A percentile compares a stretch with the other conserved stretches of the same genome.
phyloP scores from a whole-genome alignment of 768 basidiomycete species.

The Kwoniella dendrophila region DNA sequence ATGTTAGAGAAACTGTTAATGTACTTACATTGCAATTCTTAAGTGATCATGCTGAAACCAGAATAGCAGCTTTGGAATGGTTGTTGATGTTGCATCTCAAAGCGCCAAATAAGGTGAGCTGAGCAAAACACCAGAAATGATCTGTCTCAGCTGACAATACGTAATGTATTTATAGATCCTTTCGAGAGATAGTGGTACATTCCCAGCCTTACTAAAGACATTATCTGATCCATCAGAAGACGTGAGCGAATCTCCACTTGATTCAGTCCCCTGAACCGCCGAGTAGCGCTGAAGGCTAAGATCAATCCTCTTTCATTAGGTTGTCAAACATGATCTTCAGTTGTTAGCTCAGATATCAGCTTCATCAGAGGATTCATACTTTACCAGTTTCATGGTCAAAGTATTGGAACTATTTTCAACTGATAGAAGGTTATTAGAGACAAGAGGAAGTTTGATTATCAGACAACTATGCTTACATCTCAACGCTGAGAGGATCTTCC shows the following conservation, averaged over 20 bases:
- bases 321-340: constrained; percentile 94
- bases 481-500: constrained; percentile 92
- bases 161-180: constrained; percentile 66
- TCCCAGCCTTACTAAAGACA: constrained; percentile 91
- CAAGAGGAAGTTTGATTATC: constrained; percentile 91
- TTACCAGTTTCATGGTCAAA: constrained; percentile 93
- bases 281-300: too few species aligned
- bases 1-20: constrained; percentile 89
- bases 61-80: constrained; percentile 96
- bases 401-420: constrained; percentile 93
- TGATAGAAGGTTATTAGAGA: constrained; percentile 83
- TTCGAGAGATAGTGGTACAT: constrained; percentile 94
- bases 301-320: constrained; percentile 64
- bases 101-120: constrained; percentile 82
- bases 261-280: not conserved
- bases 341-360: constrained; percentile 96
- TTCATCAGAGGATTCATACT: constrained; percentile 91
- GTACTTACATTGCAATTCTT: constrained; percentile 89
- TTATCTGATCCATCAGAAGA: constrained; percentile 96
- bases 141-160: constrained; percentile 11
- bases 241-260: constrained; percentile 58
- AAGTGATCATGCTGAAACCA: constrained; percentile 94
- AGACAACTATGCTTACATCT: constrained; percentile 90
- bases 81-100: constrained; percentile 98
- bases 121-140: not conserved